Evolutionary conservation across 2,329 filamentous ascomycete species (phyloP).

Genomic region (Teratosphaeria pseudoeucalypti): DNA sequence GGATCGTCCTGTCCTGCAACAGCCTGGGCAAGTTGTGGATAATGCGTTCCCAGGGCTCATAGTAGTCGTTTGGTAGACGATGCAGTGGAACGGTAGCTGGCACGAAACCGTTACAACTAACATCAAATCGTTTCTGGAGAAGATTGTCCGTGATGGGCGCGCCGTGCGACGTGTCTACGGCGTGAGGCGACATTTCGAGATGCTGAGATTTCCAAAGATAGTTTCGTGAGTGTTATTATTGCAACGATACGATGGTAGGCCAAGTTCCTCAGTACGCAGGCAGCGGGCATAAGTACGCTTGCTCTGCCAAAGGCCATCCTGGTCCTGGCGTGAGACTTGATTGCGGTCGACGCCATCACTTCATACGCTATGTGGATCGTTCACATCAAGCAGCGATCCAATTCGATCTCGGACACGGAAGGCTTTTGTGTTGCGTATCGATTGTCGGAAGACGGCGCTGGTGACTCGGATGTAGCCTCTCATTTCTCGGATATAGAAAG

Average conservation of each 20-base stretch:
- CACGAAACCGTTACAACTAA: constrained; percentile 60
- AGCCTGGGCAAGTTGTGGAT: constrained; percentile 71
- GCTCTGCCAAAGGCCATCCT: background rate
- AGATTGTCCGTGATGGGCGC: constrained; percentile 11
- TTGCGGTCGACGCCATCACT: background rate
- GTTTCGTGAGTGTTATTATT: background rate
- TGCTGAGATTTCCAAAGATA: background rate
- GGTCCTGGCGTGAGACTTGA: background rate
- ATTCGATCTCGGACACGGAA: background rate
- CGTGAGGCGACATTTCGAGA: constrained; percentile 16
- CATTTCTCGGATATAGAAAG: background rate
- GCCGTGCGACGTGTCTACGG: constrained; percentile 7
- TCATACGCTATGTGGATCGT: background rate
- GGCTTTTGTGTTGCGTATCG: background rate
- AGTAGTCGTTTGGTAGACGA: constrained; percentile 76
- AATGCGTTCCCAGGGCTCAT: constrained; percentile 84
- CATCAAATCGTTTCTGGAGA: constrained; percentile 10
- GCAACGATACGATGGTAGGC: background rate
- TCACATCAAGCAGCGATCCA: background rate
- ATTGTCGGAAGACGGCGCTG: background rate
- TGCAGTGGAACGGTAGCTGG: constrained; percentile 68
- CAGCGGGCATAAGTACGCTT: background rate
- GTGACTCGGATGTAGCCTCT: background rate
- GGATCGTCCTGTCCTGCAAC: constrained; percentile 31
- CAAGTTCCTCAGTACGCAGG: background rate